Evolutionary conservation across 2,329 filamentous ascomycete genomes (phyloP).

Genomic region (Fusarium lyarnte): DNA sequence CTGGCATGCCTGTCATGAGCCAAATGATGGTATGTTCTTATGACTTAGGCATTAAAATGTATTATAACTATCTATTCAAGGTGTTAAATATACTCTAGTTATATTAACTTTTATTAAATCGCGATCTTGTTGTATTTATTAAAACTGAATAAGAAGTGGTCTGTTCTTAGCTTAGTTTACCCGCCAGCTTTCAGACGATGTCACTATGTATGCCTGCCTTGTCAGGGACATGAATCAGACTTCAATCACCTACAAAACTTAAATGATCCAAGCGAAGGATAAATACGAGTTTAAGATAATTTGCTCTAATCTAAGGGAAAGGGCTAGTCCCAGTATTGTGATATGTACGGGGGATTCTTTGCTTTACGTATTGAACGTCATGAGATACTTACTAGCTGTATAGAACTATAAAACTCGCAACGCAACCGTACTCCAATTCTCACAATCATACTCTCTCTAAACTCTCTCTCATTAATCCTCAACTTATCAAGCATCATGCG

Average conservation of each 20-base stretch:
- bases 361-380: rapidly evolving
- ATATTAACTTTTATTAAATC: not conserved
- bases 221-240: not conserved
- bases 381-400: not conserved
- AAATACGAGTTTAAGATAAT: not conserved
- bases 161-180: not conserved
- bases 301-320: rapidly evolving
- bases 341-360: no score
- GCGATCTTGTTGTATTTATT: not conserved
- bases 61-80: no score
- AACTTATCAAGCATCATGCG: not conserved
- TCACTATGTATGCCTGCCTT: not conserved
- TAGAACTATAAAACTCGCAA: no score
- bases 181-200: not conserved
- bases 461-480: not conserved
- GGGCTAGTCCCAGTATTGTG: not conserved
- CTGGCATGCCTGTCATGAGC: not conserved
- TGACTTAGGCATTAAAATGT: not conserved
- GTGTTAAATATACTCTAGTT: rapidly evolving
- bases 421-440: rapidly evolving
- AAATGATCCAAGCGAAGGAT: not conserved
- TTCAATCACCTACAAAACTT: rapidly evolving
- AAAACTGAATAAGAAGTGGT: rapidly evolving
- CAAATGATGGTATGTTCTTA: rapidly evolving
- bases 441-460: not conserved